Base-by-base conservation (phyloP, 805 yeast genomes). In the Candida caryicola region DNA sequence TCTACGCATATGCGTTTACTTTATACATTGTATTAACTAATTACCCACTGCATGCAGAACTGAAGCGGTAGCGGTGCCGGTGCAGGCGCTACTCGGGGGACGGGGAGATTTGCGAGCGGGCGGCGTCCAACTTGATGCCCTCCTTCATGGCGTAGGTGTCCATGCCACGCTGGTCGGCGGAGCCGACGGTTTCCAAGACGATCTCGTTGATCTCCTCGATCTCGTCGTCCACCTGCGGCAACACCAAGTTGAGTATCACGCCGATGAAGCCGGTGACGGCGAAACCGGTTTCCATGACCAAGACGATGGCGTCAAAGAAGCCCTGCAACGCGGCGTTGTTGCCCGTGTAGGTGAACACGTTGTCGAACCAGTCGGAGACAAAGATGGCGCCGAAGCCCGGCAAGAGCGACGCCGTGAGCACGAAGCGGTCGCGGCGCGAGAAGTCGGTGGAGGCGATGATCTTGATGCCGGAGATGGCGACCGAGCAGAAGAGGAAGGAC, bases 201-300 rank as follows among this genome's bases (percentile, higher is more conserved):
- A 64, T 57, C 49, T 74, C 77, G 41, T 72, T 69, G 34, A 66
- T 66, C 34, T 60, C 72, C 53, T 74, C 79, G 23, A 59, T 47
- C 17, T 71, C 77, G 51, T 76, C 81, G 17, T 50, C 45, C 27
- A 79, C 78, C 49, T 77, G 82, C 14, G 86, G 85, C 39, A 83
- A 60, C n/a, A 77, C 29, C 44, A 81, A 60, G 61, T 84, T 82
- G 39, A 81, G 63, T 29, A 82, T 58, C 8, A 82, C 71, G 1
- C 81, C 86, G 26, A 81, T 54, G 44, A 84, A 64, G 10, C 88
- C 91, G 30, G 83, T 74, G 19, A 83, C 65, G 15, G 90, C 86
- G 53, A 79, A 82, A 12, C 87, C 82, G 4, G 87, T 79, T 55
- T 82, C 85, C 78, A 82, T 74, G 33, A 84, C 81, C 40, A 84